Conservation (phyloP, 805 yeast genomes). For the Myxozyma udenii region DNA sequence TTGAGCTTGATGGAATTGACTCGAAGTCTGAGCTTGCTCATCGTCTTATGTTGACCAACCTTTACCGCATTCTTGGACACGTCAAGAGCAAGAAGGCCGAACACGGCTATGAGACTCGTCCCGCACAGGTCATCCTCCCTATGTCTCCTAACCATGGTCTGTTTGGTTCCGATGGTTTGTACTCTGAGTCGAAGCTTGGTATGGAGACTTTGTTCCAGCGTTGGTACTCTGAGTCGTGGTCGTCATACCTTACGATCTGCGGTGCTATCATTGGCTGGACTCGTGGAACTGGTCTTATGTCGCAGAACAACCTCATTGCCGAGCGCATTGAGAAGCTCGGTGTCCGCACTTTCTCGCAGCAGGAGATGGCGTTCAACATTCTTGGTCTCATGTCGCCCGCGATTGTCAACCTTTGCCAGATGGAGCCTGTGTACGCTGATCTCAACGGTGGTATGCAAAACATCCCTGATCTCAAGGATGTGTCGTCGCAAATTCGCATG, state of each 20-base stretch:
- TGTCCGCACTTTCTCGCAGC: conserved; percentile 96
- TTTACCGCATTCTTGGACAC: conserved; percentile 86
- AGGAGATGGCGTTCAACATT: conserved; percentile 98
- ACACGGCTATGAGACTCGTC: conserved; percentile 83
- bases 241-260: conserved; percentile 85
- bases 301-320: conserved; percentile 94
- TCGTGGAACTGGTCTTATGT: conserved; percentile 99
- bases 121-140: conserved; percentile 96
- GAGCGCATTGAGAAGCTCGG: conserved; percentile 95
- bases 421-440: conserved; percentile 94
- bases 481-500: conserved; percentile 73
- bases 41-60: conserved; percentile 95
- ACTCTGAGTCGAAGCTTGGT: conserved; percentile 94
- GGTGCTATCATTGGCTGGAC: conserved; percentile 99
- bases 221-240: conserved; percentile 99
- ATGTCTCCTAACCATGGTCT: conserved; percentile 99
- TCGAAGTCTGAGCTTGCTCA: conserved; percentile 97
- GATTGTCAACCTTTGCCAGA: conserved; percentile 82
- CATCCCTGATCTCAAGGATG: conserved; percentile 85
- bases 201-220: conserved; percentile 96
- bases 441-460: conserved; percentile 98
- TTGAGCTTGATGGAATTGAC: conserved; percentile 86
- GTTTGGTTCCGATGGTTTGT: conserved; percentile 96
- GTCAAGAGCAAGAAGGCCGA: conserved; percentile 79
- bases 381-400: conserved; percentile 89